Percentiles rank a stretch among this genome's conserved stretches.
These are phyloP conservation scores for Mycena rebaudengoi DNA, from an alignment of 768 basidiomycete genomes.

Conservation along the genomic window DNA sequence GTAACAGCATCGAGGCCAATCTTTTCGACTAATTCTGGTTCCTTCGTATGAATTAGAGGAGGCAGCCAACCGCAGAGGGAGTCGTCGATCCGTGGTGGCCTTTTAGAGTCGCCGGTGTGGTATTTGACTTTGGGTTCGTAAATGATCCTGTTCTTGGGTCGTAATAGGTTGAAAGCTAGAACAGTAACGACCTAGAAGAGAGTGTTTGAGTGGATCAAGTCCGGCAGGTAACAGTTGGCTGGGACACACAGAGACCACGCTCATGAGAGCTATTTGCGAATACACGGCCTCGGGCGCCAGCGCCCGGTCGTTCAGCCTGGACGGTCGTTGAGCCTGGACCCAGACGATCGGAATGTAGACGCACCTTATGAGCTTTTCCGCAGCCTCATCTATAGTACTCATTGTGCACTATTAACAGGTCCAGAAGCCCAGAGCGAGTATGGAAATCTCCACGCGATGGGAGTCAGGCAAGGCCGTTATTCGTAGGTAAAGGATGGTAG, in stretches of 20 bases:
- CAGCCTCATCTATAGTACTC: too few relatives aligned
- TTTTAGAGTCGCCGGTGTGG: conserved; percentile 66
- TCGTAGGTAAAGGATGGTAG: too few relatives aligned
- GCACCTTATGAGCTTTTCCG: too few relatives aligned
- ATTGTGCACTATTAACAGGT: too few relatives aligned
- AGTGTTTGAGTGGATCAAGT: conserved; percentile 13
- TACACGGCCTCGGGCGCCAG: conserved; percentile 84
- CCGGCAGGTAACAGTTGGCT: not conserved
- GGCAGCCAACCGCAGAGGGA: conserved; percentile 89
- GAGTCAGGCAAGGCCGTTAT: too few relatives aligned
- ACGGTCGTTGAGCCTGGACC: too few relatives aligned
- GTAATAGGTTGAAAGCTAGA: conserved; percentile 79
- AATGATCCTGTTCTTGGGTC: conserved; percentile 89
- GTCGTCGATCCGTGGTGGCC: conserved; percentile 75
- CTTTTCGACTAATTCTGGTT: conserved; percentile 87
- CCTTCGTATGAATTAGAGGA: conserved; percentile 83
- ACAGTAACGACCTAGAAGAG: conserved; percentile 65
- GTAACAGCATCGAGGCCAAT: conserved; percentile 93
- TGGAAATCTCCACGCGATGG: too few relatives aligned
- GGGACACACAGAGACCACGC: conserved; percentile 69
- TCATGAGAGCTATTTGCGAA: conserved; percentile 81
- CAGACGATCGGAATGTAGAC: too few relatives aligned
- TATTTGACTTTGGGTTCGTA: conserved; percentile 91
- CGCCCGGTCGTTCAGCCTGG: conserved; percentile 66
- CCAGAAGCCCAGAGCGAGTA: too few relatives aligned